phyloP scores from a whole-genome alignment of 306 rosid species.

The Crataegus laevigata region DNA sequence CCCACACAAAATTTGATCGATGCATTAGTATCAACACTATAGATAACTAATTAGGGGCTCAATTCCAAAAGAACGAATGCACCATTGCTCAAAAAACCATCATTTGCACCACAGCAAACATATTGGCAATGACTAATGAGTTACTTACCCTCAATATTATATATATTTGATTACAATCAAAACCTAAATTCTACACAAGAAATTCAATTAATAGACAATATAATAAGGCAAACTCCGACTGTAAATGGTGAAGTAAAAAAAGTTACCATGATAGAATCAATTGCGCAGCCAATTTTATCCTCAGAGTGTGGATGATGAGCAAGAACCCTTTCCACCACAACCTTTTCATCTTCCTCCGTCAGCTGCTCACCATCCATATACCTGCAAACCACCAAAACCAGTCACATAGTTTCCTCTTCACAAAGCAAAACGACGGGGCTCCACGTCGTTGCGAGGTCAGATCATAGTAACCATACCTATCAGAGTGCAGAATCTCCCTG shows the following conservation, averaged over 20 bases:
- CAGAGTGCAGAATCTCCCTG: constrained; percentile 70
- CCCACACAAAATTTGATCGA: not conserved
- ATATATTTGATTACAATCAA: too few relatives aligned
- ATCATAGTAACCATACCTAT: constrained; percentile 8
- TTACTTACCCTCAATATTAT: not conserved
- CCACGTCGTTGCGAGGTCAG: not conserved
- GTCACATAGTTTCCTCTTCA: not conserved
- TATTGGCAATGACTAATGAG: not conserved
- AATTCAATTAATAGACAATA: not conserved
- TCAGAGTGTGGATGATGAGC: constrained; percentile 68
- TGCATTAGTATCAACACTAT: not conserved
- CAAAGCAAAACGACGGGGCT: not conserved
- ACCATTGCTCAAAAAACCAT: not conserved
- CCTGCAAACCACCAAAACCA: constrained; percentile 21
- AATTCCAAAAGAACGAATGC: not conserved
- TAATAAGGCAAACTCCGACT: not conserved
- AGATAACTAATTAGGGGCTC: not conserved
- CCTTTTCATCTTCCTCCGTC: constrained; percentile 53
- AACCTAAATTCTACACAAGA: too few relatives aligned
- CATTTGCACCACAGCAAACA: not conserved
- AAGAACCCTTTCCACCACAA: constrained; percentile 59
- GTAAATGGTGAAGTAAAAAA: not conserved
- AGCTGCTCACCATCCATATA: constrained; percentile 60
- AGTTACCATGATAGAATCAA: constrained; percentile 72
- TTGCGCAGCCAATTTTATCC: constrained; percentile 86